Base-by-base conservation (phyloP, 768 basidiomycete genomes). In the Nidula microcarpa region DNA sequence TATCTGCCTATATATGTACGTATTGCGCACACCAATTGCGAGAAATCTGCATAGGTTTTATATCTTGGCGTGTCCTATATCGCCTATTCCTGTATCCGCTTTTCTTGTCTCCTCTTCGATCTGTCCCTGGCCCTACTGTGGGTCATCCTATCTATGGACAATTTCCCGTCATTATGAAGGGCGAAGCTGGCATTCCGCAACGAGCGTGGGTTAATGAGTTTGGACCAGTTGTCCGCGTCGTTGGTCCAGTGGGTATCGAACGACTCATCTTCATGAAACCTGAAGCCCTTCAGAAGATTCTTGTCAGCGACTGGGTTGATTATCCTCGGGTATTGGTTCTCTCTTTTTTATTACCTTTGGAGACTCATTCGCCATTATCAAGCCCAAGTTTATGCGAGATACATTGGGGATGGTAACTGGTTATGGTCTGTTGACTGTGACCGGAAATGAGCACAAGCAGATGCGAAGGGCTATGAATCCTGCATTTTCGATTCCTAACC, bases 391-490 rank as follows among this genome's bases (percentile, higher is more conserved):
- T 54, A 60, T 78, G 65, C 71, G 74, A 46, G 64, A 74, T 51
- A 62, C 73, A 2, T 60, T 78, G 4, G 77, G 75, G 3, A 55
- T 74, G 4, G 71, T 74, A 3, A 68, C 75, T 8, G 77, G 77
- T 0, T 70, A 75, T 59, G 79, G 79, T 1, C 63, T 80, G 1
- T 60, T 80, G 43, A 79, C 79, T 0, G 73, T 76, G 14, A 80
- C 77, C 1, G 77, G 79, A 5, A 67, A 74, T 36, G 75, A 75
- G 33, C 78, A 80, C 57, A 77, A 71, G 55, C 71, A 70, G 48
- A 77, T 81, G 75, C 74, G 76, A 35, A 77, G 71, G 56, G 68
- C 69, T 1, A 78, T 81, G 75, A 79, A 77, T 50, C 77, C 79
- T 0, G 79, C 79, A 0, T 80, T 81, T 57, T 77, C 77, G 0